Conservation (phyloP, 352 stramenopile genomes). For the Phytopythium helicoides region DNA sequence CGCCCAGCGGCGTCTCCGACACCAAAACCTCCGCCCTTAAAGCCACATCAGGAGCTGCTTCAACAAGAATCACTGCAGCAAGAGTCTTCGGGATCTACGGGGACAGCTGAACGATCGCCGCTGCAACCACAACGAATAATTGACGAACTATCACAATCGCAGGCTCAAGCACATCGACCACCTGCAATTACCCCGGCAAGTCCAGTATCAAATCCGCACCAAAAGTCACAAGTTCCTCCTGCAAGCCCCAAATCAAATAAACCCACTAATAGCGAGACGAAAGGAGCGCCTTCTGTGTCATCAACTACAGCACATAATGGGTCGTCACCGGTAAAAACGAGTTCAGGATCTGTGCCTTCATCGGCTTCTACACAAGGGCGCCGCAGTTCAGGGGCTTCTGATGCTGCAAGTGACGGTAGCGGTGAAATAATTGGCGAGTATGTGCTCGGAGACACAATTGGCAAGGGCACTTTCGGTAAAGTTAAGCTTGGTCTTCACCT, state of each 20-base stretch:
- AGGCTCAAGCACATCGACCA: too few relatives aligned
- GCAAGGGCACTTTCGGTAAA: conserved; percentile 93
- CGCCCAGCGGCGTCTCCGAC: neutral
- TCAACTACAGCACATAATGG: too few relatives aligned
- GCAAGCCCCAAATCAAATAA: too few relatives aligned
- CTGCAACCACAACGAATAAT: too few relatives aligned
- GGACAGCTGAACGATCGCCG: neutral
- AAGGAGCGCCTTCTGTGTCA: too few relatives aligned
- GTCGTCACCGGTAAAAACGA: too few relatives aligned
- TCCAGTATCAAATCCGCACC: too few relatives aligned
- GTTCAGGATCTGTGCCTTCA: too few relatives aligned
- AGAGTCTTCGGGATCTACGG: conserved; percentile 1
- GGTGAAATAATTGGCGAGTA: conserved; percentile 84
- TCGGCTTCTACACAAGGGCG: neutral
- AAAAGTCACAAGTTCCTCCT: too few relatives aligned
- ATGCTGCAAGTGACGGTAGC: conserved; percentile 12
- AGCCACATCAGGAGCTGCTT: conserved; percentile 12
- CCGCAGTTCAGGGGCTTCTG: conserved; percentile 1
- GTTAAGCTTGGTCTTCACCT: conserved; percentile 88
- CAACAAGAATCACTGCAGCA: conserved; percentile 11
- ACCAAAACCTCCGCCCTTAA: conserved; percentile 14
- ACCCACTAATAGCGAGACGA: too few relatives aligned
- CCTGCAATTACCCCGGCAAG: too few relatives aligned
- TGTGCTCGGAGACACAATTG: conserved; percentile 89
- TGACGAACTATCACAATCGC: too few relatives aligned